Evolutionary conservation across 2,329 filamentous ascomycete species (phyloP).

Genomic region (Pseudogymnoascus sp.): DNA sequence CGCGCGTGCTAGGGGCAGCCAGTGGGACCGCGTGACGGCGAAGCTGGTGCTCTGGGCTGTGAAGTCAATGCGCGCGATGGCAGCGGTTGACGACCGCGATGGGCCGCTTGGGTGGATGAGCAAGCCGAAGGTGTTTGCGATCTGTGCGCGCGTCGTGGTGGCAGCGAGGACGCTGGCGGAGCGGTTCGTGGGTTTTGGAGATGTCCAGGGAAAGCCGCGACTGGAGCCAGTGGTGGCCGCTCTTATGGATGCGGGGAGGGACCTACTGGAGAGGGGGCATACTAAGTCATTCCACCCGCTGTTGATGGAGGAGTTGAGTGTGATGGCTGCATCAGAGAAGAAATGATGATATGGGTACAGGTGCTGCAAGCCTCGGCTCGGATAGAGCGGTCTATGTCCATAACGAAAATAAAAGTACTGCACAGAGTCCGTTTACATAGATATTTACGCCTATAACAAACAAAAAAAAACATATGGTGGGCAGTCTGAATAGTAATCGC

Average conservation of each 20-base stretch:
- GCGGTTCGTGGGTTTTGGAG: background rate
- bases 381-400: background rate
- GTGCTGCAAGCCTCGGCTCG: background rate
- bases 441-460: background rate
- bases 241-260: background rate
- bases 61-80: slow-evolving; percentile 11
- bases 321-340: background rate
- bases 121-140: slow-evolving; percentile 57
- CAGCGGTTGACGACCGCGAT: slow-evolving; percentile 38
- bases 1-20: slow-evolving; percentile 13
- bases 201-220: background rate
- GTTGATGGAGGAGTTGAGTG: background rate
- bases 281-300: background rate
- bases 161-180: slow-evolving; percentile 17
- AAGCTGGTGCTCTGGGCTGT: background rate
- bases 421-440: background rate
- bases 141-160: slow-evolving; percentile 41
- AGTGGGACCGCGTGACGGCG: background rate
- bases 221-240: background rate
- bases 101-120: slow-evolving; percentile 67
- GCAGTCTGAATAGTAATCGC: background rate
- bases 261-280: background rate
- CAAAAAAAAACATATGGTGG: background rate
- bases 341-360: background rate
- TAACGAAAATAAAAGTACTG: slow-evolving; percentile 7